Conservation (phyloP, 1,284 basidiomycete species). For the Phaffia rhodozyma region DNA sequence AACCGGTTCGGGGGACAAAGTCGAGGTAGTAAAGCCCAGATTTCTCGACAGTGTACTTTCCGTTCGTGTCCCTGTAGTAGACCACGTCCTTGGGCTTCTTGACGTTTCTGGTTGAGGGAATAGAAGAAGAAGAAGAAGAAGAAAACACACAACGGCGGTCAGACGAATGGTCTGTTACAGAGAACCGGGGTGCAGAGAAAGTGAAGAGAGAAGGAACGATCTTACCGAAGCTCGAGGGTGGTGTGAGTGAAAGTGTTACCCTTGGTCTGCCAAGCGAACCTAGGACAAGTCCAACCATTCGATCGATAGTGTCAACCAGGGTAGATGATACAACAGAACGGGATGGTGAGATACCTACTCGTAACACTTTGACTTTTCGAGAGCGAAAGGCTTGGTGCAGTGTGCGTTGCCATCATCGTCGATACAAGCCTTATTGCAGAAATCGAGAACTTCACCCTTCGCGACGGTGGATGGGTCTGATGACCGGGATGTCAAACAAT, state of each 20-base stretch:
- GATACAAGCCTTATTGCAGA: conserved; percentile 32
- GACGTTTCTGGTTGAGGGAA: too few species aligned
- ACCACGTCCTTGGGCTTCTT: not conserved
- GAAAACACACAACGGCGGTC: too few species aligned
- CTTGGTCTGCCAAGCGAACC: conserved; percentile 33
- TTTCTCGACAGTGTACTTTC: conserved; percentile 34
- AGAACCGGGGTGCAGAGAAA: not conserved
- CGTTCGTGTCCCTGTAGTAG: conserved; percentile 34
- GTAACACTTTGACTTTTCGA: conserved; percentile 32
- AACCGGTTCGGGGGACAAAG: conserved; percentile 27
- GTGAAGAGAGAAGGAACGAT: conserved; percentile 3
- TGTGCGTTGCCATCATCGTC: conserved; percentile 30
- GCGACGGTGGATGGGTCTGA: conserved; percentile 19
- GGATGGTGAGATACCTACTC: conserved; percentile 9
- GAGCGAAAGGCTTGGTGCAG: conserved; percentile 34
- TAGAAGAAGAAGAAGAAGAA: too few species aligned
- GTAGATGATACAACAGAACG: not conserved
- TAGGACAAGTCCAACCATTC: not conserved
- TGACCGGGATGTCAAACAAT: conserved; percentile 17
- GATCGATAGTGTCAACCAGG: not conserved
- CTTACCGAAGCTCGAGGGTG: conserved; percentile 34
- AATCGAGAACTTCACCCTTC: conserved; percentile 30
- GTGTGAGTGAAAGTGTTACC: conserved; percentile 32
- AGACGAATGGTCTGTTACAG: too few species aligned
- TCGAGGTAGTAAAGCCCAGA: conserved; percentile 33